phyloP scores from a whole-genome alignment of 2,329 filamentous ascomycete genomes.

The Trichoderma sp. region DNA sequence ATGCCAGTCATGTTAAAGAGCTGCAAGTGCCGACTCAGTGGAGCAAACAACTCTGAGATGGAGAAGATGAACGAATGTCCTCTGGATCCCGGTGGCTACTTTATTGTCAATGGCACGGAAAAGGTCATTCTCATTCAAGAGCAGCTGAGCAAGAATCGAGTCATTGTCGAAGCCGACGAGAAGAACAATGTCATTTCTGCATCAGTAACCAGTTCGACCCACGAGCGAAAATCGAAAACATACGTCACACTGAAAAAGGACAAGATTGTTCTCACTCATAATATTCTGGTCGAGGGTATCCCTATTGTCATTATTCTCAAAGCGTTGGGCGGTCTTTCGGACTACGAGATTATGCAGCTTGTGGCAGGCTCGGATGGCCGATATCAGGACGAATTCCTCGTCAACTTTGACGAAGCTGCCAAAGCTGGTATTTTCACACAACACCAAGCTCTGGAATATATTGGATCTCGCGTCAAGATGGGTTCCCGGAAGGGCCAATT shows the following conservation, averaged over 20 bases:
- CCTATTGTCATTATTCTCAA: conserved; percentile 93
- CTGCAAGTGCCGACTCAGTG: conserved; percentile 83
- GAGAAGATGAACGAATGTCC: conserved; percentile 92
- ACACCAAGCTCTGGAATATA: conserved; percentile 91
- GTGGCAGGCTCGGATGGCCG: conserved; percentile 83
- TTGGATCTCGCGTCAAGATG: conserved; percentile 85
- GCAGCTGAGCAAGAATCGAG: conserved; percentile 97
- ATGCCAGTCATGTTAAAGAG: conserved; percentile 98
- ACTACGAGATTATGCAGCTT: conserved; percentile 91
- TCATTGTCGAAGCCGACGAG: conserved; percentile 90
- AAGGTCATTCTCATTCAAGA: conserved; percentile 99
- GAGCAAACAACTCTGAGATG: conserved; percentile 86
- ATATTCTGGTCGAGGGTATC: conserved; percentile 89
- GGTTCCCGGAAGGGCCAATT: conserved; percentile 65
- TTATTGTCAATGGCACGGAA: conserved; percentile 95
- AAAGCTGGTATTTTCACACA: conserved; percentile 87
- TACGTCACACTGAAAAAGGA: conserved; percentile 96
- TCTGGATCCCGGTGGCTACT: conserved; percentile 94
- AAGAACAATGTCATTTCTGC: conserved; percentile 94
- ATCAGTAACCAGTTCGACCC: conserved; percentile 95
- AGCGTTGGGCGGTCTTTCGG: conserved; percentile 88
- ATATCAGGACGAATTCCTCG: conserved; percentile 92
- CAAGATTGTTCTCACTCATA: conserved; percentile 84
- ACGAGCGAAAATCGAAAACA: conserved; percentile 96
- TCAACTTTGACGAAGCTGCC: conserved; percentile 92